Base-by-base conservation (phyloP, 2,329 filamentous ascomycete genomes). In the Onygena corvina region DNA sequence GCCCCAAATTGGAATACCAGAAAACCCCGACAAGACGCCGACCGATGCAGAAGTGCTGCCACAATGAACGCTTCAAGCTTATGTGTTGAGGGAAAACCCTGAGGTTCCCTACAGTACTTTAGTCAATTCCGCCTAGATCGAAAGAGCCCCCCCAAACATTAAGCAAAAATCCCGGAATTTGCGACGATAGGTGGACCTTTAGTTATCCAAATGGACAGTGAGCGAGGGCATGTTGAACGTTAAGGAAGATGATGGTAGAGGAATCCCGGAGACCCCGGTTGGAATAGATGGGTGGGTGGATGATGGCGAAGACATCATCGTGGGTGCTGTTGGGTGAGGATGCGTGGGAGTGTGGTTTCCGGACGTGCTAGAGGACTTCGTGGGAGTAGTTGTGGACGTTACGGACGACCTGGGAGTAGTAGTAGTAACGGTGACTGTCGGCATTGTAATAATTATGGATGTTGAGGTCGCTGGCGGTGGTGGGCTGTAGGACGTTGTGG, bases 401-500 rank as follows among this genome's bases (percentile, higher is more conserved):
- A 18, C 8, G 4, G 30, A 9, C 14, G 33, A 27, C 5, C 30
- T 25, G 16, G 46, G 21, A 21, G 20, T 18, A 1, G 33, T 34
- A 7, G 38, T 42, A 27, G 38, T 25, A 11, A 23, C 25, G n/a
- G 35, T 42, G 38, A 31, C 29, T 31, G 38, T 7, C 25, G 38
- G 21, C 12, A 8, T 42, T 14, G 12, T 42, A 3, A 23, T 48
- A 27, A 42, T 44, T 14, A 33, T 47, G 16, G 46, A 9, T 23
- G 12, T 48, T 5, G 20, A 23, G n/a, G 50, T 27, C n/a, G 21
- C 31, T 31, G 47, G 38, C 11, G 20, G 11, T 34, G 46, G 31
- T 3, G 47, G 36, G 27, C 36, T 47, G 5, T 8, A 30, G 1
- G 46, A 44, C n/a, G 50, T 45, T 8, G 33, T 52, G 18, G 46